A percentile compares a stretch with the other conserved stretches of the same genome.
phyloP scores from a whole-genome alignment of 208 protist species.

The Leishmania braziliensis region DNA sequence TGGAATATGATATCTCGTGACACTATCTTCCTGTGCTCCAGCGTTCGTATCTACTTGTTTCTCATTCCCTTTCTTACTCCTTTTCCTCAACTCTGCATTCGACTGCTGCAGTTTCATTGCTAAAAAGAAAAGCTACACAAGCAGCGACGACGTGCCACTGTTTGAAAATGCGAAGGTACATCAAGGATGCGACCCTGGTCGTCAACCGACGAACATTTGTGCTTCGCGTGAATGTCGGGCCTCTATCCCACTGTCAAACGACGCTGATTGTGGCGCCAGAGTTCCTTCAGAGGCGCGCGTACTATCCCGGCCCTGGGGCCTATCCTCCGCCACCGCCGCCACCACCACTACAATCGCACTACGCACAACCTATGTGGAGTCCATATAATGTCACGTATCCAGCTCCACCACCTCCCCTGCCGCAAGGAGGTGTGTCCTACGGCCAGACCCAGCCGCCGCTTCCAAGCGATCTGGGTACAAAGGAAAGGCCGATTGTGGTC shows the following conservation, averaged over 20 bases:
- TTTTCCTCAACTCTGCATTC: neutral
- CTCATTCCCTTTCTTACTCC: conserved; percentile 9
- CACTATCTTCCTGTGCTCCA: neutral
- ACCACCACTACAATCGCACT: conserved; percentile 29
- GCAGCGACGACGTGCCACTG: neutral
- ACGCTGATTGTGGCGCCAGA: conserved; percentile 35
- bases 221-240: conserved; percentile 12
- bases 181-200: conserved; percentile 13
- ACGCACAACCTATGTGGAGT: conserved; percentile 18
- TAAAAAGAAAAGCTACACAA: neutral
- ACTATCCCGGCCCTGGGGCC: conserved; percentile 32
- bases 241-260: conserved; percentile 1
- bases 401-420: conserved; percentile 19
- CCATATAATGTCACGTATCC: conserved; percentile 22
- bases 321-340: conserved; percentile 56
- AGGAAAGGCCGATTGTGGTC: conserved; percentile 80
- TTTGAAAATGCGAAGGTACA: conserved; percentile 22
- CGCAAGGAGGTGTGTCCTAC: conserved; percentile 24
- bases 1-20: neutral
- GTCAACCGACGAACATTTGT: conserved; percentile 26
- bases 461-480: conserved; percentile 65
- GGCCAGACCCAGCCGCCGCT: conserved; percentile 19
- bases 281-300: conserved; percentile 32
- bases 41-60: neutral
- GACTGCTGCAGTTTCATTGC: neutral